phyloP scores from a whole-genome alignment of 139 green algal species.

The Penium margaritaceum region DNA sequence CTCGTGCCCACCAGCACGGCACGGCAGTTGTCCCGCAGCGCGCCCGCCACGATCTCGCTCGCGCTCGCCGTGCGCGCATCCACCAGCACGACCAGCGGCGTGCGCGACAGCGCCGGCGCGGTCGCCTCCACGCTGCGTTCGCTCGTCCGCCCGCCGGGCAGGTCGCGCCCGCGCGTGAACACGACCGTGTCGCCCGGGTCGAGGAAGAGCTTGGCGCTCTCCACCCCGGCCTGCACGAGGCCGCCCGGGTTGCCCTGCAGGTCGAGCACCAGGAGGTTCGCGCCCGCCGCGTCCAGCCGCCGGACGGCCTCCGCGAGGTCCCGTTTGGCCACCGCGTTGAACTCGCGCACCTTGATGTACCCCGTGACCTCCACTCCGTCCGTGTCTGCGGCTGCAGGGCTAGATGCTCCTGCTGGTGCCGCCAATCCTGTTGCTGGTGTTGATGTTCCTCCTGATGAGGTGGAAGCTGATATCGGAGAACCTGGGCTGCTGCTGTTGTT shows the following conservation, averaged over 20 bases:
- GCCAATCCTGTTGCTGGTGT: too few species aligned
- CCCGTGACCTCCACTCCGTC: too few species aligned
- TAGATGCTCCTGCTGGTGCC: too few species aligned
- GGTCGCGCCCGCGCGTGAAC: constrained; percentile 56
- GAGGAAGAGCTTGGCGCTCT: constrained; percentile 81
- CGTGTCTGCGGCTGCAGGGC: too few species aligned
- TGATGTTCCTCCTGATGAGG: too few species aligned
- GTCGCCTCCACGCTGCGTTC: constrained; percentile 11
- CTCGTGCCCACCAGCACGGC: constrained; percentile 71
- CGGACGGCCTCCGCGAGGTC: constrained; percentile 63
- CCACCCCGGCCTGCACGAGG: constrained; percentile 79
- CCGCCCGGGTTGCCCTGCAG: constrained; percentile 86
- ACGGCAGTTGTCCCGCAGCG: constrained; percentile 90
- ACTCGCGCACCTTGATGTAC: constrained; percentile 61
- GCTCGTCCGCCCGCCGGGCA: not conserved
- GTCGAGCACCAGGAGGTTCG: constrained; percentile 73
- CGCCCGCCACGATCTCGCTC: constrained; percentile 75
- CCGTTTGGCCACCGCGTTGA: constrained; percentile 69
- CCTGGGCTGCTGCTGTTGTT: too few species aligned
- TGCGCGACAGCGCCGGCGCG: not conserved
- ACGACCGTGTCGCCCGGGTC: constrained; percentile 56
- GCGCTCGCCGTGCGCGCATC: constrained; percentile 79
- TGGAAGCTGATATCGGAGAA: too few species aligned
- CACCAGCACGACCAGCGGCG: constrained; percentile 61
- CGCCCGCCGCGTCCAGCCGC: constrained; percentile 55